Evolutionary conservation across 768 basidiomycete genomes (phyloP), one percentile per base, ranked within the genome.

Genomic region (Leccinum longicurvipes): DNA sequence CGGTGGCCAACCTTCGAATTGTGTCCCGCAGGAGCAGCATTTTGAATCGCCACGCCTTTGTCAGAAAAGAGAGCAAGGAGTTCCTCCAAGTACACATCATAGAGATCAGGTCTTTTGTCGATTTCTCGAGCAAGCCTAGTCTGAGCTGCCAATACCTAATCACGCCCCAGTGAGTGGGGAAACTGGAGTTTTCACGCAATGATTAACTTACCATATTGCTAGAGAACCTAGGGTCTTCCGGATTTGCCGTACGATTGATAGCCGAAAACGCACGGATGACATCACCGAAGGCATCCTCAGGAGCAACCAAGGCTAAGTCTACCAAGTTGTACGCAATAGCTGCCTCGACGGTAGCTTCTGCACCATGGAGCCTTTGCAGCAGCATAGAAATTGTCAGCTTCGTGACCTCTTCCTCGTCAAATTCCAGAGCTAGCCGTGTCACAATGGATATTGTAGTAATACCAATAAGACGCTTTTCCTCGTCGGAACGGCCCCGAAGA

Each of bases 361-460:
- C 89, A 21, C 84, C 83, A 24, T 90, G 83, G 21, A 96, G 75
- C 6, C 93, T 82, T 72, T 97, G 95, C 36, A 97, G 73, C 10
- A 98, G 75, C 93, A 97, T 96, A 0, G 93, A 94, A 14, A 94
- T 83, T 2, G 93, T 94, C 19, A 97, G 77, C 34, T 87, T 84
- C 4, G 89, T 93, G 14, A 93, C 93, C 74, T 96, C 94, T 66
- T 93, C 91, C 57, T 82, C 80, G 55, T 83, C 76, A 66, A 95
- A 93, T 72, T 97, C 94, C 15, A 97, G 74, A 0, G 94, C 91
- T 31, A 98, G 80, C 28, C 85, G 80, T 3, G 94, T 89, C 5
- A 95, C 93, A 2, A 95, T 89, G 3, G 91, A 91, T 55, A 98
- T 93, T 3, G 93, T 93, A 58, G 90, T 93, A 50, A 93, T 92